A percentile compares a stretch with the other conserved stretches of the same genome.
These are phyloP conservation scores for Camelina laxa DNA, from an alignment of 345 rosid genomes.

Conservation along the genomic window DNA sequence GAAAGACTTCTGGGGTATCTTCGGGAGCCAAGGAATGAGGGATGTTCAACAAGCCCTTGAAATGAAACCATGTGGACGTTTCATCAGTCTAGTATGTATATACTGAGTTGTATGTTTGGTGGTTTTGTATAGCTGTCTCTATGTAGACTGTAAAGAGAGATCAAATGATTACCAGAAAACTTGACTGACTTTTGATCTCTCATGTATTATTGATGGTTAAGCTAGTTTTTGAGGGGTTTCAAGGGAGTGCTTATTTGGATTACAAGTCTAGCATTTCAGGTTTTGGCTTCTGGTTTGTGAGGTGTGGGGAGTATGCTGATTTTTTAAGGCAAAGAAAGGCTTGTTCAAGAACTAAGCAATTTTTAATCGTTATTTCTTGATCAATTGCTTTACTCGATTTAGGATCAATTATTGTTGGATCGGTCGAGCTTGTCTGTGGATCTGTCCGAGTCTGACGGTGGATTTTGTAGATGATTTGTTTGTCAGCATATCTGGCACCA, in stretches of 20 bases:
- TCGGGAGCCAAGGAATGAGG: slow-evolving; percentile 71
- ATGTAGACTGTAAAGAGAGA: slow-evolving; percentile 43
- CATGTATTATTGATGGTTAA: slow-evolving; percentile 38
- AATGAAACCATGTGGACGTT: slow-evolving; percentile 5
- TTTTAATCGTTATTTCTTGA: slow-evolving; percentile 13
- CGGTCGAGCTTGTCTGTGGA: slow-evolving; percentile 7
- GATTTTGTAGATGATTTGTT: slow-evolving; percentile 29
- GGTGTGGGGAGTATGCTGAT: slow-evolving; percentile 36
- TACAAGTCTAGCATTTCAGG: slow-evolving; percentile 36
- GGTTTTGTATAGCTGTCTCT: slow-evolving; percentile 60
- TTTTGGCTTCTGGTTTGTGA: slow-evolving; percentile 34
- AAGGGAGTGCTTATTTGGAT: slow-evolving; percentile 29
- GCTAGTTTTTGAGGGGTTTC: slow-evolving; percentile 45
- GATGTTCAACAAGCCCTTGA: slow-evolving; percentile 62
- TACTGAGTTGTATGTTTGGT: slow-evolving; percentile 50
- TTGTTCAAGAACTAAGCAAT: slow-evolving; percentile 23
- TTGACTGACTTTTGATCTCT: slow-evolving; percentile 37
- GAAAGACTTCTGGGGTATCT: slow-evolving; percentile 81
- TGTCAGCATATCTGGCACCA: slow-evolving; percentile 22
- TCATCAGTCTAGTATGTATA: slow-evolving; percentile 52
- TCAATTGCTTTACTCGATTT: slow-evolving; percentile 2
- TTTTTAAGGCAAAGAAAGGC: slow-evolving; percentile 40
- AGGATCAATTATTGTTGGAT: neutral
- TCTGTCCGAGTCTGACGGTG: slow-evolving; percentile 28
- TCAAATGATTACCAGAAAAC: slow-evolving; percentile 25